Evolutionary conservation across 164 flowering plant genomes (phyloP), one percentile per base, ranked within the genome.

Genomic region (Chimonanthus praecox): DNA sequence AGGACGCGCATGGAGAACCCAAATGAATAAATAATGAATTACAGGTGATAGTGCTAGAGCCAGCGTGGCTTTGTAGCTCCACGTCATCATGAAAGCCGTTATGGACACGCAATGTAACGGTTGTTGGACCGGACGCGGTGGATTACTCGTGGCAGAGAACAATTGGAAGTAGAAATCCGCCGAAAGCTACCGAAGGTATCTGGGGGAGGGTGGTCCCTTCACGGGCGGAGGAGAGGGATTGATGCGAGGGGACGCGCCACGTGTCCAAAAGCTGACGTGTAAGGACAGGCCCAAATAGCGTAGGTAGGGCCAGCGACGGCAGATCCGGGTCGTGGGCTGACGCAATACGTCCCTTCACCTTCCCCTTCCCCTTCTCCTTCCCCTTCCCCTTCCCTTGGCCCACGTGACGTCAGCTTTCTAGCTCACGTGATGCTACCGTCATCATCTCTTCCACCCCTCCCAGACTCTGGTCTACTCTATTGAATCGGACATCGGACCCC

Each of bases 321-420:
- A 11, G 49, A 66, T 66, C 69, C 69, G 49, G 7, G 48, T 66
- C 69, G 69, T 66, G 49, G 69, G 47, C 47, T 66, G 69, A 66
- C 69, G 69, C 49, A 66, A 63, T n/a, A 7, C 65, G 8, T 63
- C 20, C 49, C 18, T 49, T 44, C 20, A 13, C 58, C n/a, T 68
- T 15, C 8, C 20, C 18, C 21, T 20, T 20, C 21, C 21, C 21
- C 21, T 20, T 20, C 21, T 0, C 21, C 21, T 20, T 20, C 21
- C 21, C 21, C 21, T n/a, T n/a, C n/a, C n/a, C n/a, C n/a, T n/a
- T n/a, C 33, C 1, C 33, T 10, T 47, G 71, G 50, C 71, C 43
- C 7, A 15, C 16, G 61, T 49, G 71, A 68, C 60, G 46, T 69
- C 71, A 69, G 1, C 33, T n/a, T 62, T 54, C 60, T 15, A 54